phyloP scores from a whole-genome alignment of 768 basidiomycete genomes.

The Leucosporidium yakuticum region DNA sequence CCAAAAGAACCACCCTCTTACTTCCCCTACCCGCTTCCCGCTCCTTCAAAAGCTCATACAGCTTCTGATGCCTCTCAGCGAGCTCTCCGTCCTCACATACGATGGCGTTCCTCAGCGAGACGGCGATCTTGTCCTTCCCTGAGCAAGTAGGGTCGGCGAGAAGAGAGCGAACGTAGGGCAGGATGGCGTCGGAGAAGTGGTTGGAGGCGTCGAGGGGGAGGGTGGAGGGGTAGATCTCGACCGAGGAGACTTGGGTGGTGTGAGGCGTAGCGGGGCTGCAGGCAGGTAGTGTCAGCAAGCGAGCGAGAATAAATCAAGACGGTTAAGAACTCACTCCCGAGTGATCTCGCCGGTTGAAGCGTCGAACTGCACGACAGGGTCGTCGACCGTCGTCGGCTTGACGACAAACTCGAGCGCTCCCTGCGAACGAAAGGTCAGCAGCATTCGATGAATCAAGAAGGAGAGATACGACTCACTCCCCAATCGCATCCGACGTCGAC shows the following conservation, averaged over 20 bases:
- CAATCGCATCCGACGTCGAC: slow-evolving; percentile 88
- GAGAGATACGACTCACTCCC: slow-evolving; percentile 49
- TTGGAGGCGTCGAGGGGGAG: slow-evolving; percentile 73
- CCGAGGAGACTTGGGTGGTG: slow-evolving; percentile 70
- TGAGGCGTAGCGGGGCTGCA: slow-evolving; percentile 47
- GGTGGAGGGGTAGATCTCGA: slow-evolving; percentile 83
- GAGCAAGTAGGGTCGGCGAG: slow-evolving; percentile 40
- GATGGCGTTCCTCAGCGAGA: slow-evolving; percentile 63
- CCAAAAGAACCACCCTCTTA: slow-evolving; percentile 66
- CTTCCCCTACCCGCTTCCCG: slow-evolving; percentile 41
- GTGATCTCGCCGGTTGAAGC: slow-evolving; percentile 10
- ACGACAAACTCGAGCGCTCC: slow-evolving; percentile 81
- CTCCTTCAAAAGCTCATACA: slow-evolving; percentile 52
- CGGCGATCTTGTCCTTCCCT: slow-evolving; percentile 45
- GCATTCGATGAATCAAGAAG: background rate
- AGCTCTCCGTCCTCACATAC: slow-evolving; percentile 61
- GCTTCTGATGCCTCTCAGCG: slow-evolving; percentile 54
- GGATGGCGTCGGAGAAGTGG: slow-evolving; percentile 63
- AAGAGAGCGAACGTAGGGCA: slow-evolving; percentile 62
- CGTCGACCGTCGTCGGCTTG: slow-evolving; percentile 63
- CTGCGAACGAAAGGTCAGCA: slow-evolving; percentile 41
- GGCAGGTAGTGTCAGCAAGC: slow-evolving; percentile 27
- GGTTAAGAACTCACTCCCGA: slow-evolving; percentile 13
- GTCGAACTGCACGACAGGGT: slow-evolving; percentile 56
- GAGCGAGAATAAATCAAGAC: slow-evolving; percentile 42